A percentile compares a stretch with the other conserved stretches of the same genome.
phyloP scores from a whole-genome alignment of 2,329 filamentous ascomycete species.

The Scedosporium boydii region DNA sequence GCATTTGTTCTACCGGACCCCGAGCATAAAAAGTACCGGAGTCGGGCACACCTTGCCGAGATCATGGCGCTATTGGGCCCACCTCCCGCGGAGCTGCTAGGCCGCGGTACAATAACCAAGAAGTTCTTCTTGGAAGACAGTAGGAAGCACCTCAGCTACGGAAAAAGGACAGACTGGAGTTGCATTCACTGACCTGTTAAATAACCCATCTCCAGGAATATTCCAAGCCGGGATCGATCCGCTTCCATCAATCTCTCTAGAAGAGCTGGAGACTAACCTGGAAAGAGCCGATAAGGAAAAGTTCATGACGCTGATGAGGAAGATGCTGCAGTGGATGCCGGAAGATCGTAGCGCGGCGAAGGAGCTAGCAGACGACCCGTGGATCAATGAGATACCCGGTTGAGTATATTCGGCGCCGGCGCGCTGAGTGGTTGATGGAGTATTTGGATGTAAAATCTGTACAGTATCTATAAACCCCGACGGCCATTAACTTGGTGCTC shows the following conservation, averaged over 20 bases:
- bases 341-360: slow-evolving; percentile 18
- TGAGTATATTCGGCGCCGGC: not conserved
- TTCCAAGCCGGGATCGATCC: not conserved
- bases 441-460: too few species aligned
- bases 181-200: too few species aligned
- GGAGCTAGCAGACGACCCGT: slow-evolving; percentile 19
- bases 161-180: too few species aligned
- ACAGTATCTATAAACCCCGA: too few species aligned
- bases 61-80: slow-evolving; percentile 35
- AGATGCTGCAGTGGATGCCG: slow-evolving; percentile 28
- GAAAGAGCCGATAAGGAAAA: slow-evolving; percentile 17
- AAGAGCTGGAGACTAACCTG: slow-evolving; percentile 24
- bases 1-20: slow-evolving; percentile 19
- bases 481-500: too few species aligned
- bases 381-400: slow-evolving; percentile 14
- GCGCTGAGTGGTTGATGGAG: too few species aligned
- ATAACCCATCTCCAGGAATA: slow-evolving; percentile 8
- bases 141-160: slow-evolving; percentile 10
- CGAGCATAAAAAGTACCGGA: slow-evolving; percentile 27
- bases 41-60: slow-evolving; percentile 36
- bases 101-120: slow-evolving; percentile 16
- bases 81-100: slow-evolving; percentile 26
- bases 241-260: not conserved
- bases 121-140: slow-evolving; percentile 30
- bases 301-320: slow-evolving; percentile 25